Evolutionary conservation across 768 basidiomycete genomes (phyloP), one percentile per base, ranked within the genome.

Genomic region (Gelatoporia subvermispora): DNA sequence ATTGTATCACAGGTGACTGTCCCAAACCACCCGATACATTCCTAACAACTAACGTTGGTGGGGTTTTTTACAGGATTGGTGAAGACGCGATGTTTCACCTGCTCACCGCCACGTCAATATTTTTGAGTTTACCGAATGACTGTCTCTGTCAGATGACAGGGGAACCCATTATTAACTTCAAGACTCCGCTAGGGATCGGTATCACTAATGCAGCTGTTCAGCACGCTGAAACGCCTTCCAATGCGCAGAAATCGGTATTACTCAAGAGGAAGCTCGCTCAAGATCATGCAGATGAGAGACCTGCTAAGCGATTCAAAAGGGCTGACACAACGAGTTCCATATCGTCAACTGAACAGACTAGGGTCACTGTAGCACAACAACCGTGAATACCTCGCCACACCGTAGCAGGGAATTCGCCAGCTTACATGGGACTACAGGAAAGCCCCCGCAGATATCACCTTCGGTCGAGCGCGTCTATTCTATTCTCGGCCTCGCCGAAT

Each of bases 71-170:
- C 54, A 94, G 93, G 54, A 77, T 91, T 8, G 93, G 93, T 0
- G 80, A 81, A 35, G 81, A 81, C 55, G 76, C 78, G 1, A 84
- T 95, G 76, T 63, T 87, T 25, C 84, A 93, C 61, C 71, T 98
- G 9, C 76, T 98, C 16, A 73, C 82, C 2, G 76, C 84, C 47
- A 83, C 84, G 0, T 85, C 81, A 9, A 52, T 94, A 16, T 97
- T 93, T 62, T 60, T 86, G 15, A 71, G 85, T 2, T 66, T 96
- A 18, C 86, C 87, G 0, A 95, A 96, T 59, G 82, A 79, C 17
- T 94, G 91, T 60, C 76, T 85, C 34, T 87, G 87, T 52, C 94
- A 98, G 64, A 62, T 96, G 49, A 79, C 84, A 0, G 94, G 94
- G 3, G 71, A 72, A 31, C 84, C 88, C 0, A 62, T 95, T 20